Evolutionary conservation across 2,329 filamentous ascomycete species (phyloP).

Genomic region (Amauroascus verrucosus): DNA sequence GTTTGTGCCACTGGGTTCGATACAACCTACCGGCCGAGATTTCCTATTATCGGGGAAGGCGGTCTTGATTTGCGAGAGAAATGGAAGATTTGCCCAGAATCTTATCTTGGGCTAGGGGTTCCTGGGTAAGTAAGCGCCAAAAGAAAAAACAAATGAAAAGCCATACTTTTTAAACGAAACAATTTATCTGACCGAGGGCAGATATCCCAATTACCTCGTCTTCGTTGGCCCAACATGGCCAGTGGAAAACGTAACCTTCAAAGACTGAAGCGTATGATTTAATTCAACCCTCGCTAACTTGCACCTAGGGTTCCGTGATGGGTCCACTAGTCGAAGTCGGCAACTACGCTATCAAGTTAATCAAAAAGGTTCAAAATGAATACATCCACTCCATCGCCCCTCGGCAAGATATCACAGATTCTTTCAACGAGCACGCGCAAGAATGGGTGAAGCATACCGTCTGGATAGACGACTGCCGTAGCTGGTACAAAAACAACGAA

Average conservation of each 20-base stretch:
- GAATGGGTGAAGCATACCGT: constrained; percentile 26
- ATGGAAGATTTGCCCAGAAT: constrained; percentile 19
- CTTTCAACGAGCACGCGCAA: constrained; percentile 28
- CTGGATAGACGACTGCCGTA: constrained; percentile 22
- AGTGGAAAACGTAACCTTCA: constrained; percentile 35
- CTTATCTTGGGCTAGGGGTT: constrained; percentile 21
- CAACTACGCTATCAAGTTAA: constrained; percentile 25
- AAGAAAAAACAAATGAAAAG: no score
- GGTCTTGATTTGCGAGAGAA: constrained; percentile 22
- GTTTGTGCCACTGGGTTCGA: constrained; percentile 30
- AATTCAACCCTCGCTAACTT: not conserved
- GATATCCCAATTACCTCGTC: constrained; percentile 29
- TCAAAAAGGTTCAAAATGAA: constrained; percentile 26
- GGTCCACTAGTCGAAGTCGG: constrained; percentile 18
- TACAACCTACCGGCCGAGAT: constrained; percentile 22
- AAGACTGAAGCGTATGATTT: not conserved
- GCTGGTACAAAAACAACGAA: constrained; percentile 26
- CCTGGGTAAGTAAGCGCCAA: constrained; percentile 20
- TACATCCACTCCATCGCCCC: constrained; percentile 25
- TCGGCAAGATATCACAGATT: constrained; percentile 25
- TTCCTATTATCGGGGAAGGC: constrained; percentile 20
- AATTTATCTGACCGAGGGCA: constrained; percentile 17
- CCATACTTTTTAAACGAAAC: constrained; percentile 18
- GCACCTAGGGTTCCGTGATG: constrained; percentile 19
- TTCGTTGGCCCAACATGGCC: constrained; percentile 31